Percentiles rank a stretch among this genome's conserved stretches.
Evolutionary conservation across 2,329 filamentous ascomycete species (phyloP).

Genomic region (Colletotrichum tropicicola): DNA sequence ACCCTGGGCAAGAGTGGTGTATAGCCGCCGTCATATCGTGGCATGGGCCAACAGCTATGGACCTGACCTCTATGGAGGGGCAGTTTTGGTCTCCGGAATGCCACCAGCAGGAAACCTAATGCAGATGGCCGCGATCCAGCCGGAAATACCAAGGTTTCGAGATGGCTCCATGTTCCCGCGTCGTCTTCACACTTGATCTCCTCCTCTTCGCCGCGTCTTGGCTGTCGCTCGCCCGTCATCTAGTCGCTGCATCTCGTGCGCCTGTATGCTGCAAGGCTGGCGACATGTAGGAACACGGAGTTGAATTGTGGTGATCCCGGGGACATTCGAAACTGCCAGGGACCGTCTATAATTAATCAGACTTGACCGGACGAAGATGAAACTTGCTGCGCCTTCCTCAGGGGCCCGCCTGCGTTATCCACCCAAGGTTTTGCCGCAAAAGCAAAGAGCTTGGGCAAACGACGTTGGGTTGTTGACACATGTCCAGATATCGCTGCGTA

Average conservation of each 20-base stretch:
- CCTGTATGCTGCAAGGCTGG: slow-evolving; percentile 6
- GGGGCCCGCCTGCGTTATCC: slow-evolving; percentile 8
- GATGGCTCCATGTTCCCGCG: not conserved
- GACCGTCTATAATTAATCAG: slow-evolving; percentile 15
- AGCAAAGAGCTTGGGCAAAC: slow-evolving; percentile 10
- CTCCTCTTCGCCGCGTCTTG: not conserved
- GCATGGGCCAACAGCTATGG: slow-evolving; percentile 13
- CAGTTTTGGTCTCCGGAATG: not conserved
- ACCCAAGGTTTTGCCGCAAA: slow-evolving; percentile 1
- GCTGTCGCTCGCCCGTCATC: not conserved
- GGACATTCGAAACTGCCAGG: slow-evolving; percentile 20
- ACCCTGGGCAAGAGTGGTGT: not conserved
- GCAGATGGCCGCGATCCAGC: slow-evolving; percentile 12
- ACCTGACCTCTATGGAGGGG: slow-evolving; percentile 2
- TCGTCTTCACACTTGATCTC: slow-evolving; percentile 7
- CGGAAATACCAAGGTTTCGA: slow-evolving; percentile 1
- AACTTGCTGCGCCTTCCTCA: slow-evolving; percentile 38
- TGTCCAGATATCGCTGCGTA: not conserved
- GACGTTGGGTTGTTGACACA: slow-evolving; percentile 5
- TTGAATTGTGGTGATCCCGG: slow-evolving; percentile 3
- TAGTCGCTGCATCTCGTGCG: not conserved
- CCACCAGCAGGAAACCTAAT: slow-evolving; percentile 25
- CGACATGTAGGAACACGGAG: not conserved
- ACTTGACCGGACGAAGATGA: slow-evolving; percentile 35
- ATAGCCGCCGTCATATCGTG: slow-evolving; percentile 17